Evolutionary conservation across 2,329 filamentous ascomycete genomes (phyloP).

Genomic region (Aureobasidium sp.): DNA sequence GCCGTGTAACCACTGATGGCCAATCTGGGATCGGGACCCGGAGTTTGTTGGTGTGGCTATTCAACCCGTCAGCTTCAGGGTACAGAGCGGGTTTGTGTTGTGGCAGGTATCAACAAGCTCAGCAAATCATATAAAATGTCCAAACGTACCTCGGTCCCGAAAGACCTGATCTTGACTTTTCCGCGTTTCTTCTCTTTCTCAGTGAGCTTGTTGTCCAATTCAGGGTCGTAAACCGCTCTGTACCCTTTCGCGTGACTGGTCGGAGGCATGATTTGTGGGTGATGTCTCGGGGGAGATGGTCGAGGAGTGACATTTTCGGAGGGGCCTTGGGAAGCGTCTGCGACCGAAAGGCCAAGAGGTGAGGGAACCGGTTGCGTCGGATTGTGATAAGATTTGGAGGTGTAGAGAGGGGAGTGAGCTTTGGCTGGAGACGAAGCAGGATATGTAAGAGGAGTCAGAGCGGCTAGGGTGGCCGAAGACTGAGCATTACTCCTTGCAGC

Average conservation of each 20-base stretch:
- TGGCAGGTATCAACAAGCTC: slow-evolving; percentile 30
- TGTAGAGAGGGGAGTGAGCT: slow-evolving; percentile 43
- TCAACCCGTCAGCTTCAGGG: slow-evolving; percentile 35
- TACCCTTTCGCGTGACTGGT: slow-evolving; percentile 50
- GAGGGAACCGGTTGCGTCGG: slow-evolving; percentile 17
- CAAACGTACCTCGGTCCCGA: slow-evolving; percentile 37
- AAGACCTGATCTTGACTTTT: slow-evolving; percentile 28
- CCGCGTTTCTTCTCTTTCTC: slow-evolving; percentile 47
- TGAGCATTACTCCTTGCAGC: slow-evolving; percentile 51
- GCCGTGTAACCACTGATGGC: slow-evolving; percentile 55
- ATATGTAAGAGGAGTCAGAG: slow-evolving; percentile 59
- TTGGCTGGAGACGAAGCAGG: slow-evolving; percentile 59
- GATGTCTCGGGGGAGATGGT: slow-evolving; percentile 37
- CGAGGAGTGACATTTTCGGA: slow-evolving; percentile 27
- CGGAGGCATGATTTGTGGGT: slow-evolving; percentile 43
- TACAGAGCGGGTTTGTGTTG: slow-evolving; percentile 33
- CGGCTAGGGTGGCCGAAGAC: slow-evolving; percentile 43
- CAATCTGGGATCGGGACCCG: slow-evolving; percentile 76
- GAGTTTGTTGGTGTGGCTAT: slow-evolving; percentile 59
- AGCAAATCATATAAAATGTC: slow-evolving; percentile 29
- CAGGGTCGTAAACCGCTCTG: slow-evolving; percentile 57
- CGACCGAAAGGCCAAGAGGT: neutral
- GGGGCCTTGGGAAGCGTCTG: slow-evolving; percentile 1
- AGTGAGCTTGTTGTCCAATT: slow-evolving; percentile 52
- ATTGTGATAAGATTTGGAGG: slow-evolving; percentile 21